Conservation (phyloP, 2,329 filamentous ascomycete species). For the Aspergillus transmontanensis region DNA sequence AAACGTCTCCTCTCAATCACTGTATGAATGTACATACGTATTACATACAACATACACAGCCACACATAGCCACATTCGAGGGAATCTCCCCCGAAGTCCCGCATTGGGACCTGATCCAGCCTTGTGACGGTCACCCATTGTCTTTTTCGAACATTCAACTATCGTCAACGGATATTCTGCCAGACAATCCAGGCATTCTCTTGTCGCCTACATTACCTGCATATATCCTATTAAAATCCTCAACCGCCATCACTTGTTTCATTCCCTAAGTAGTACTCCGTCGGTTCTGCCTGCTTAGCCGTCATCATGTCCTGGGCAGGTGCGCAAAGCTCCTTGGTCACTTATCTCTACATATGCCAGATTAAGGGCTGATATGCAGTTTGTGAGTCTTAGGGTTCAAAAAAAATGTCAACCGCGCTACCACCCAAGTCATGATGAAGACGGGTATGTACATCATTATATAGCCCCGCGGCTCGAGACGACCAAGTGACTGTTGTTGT, state of each 20-base stretch:
- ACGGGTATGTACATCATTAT: constrained; percentile 64
- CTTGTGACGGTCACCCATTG: background rate
- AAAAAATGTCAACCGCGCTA: constrained; percentile 97
- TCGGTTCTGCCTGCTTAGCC: constrained; percentile 18
- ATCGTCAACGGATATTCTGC: background rate
- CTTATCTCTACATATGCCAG: background rate
- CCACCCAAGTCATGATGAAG: constrained; percentile 99
- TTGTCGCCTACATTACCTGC: background rate
- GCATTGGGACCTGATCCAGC: background rate
- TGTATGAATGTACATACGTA: background rate
- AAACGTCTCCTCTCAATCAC: background rate
- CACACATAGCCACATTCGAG: background rate
- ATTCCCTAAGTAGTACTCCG: background rate
- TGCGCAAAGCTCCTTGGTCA: constrained; percentile 34
- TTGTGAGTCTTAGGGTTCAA: constrained; percentile 68
- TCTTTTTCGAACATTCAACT: background rate
- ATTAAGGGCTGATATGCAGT: constrained; percentile 9
- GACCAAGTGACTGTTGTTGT: background rate
- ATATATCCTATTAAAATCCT: background rate
- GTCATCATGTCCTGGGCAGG: constrained; percentile 72
- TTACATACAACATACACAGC: background rate
- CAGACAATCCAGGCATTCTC: background rate
- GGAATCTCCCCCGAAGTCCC: background rate
- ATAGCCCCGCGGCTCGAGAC: constrained; percentile 15
- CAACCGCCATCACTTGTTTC: background rate